Percentiles rank a stretch among this genome's conserved stretches.
These are phyloP conservation scores for Isabelozyma heimii DNA, from an alignment of 805 yeast species.

Conservation along the genomic window DNA sequence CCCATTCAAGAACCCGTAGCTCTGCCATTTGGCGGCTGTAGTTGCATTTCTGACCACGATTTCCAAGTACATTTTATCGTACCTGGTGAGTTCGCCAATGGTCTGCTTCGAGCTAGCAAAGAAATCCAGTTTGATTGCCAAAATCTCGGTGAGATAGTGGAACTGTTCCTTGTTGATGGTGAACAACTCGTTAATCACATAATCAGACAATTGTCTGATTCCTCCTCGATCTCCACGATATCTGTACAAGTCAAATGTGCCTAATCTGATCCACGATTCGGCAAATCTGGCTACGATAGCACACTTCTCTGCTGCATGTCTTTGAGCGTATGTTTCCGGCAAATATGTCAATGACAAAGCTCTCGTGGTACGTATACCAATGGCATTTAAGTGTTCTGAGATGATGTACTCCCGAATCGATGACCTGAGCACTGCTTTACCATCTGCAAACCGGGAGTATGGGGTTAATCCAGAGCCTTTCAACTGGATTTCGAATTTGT, in stretches of 20 bases:
- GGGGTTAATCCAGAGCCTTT: constrained; percentile 95
- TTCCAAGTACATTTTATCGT: constrained; percentile 70
- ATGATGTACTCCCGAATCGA: constrained; percentile 85
- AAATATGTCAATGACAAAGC: constrained; percentile 71
- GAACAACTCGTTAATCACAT: constrained; percentile 66
- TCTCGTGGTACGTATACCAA: constrained; percentile 85
- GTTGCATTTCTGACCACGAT: constrained; percentile 71
- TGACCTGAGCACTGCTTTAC: constrained; percentile 87
- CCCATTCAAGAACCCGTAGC: constrained; percentile 91
- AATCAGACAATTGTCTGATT: constrained; percentile 63
- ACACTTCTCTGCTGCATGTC: constrained; percentile 72
- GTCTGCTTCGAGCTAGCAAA: constrained; percentile 13
- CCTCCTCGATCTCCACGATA: constrained; percentile 69
- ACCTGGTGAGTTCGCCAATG: constrained; percentile 48
- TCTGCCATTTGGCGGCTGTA: constrained; percentile 81
- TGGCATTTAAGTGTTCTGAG: constrained; percentile 74
- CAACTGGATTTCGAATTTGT: constrained; percentile 66
- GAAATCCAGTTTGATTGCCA: constrained; percentile 16
- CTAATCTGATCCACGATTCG: constrained; percentile 81
- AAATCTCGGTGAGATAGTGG: constrained; percentile 21
- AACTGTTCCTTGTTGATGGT: constrained; percentile 24
- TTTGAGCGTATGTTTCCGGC: constrained; percentile 74
- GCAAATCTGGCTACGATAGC: constrained; percentile 86
- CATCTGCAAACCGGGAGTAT: constrained; percentile 92
- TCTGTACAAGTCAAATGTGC: constrained; percentile 81